Evolutionary conservation across 2,329 filamentous ascomycete genomes (phyloP), one percentile per base, ranked within the genome.

Genomic region (Sarocladium kiliense): DNA sequence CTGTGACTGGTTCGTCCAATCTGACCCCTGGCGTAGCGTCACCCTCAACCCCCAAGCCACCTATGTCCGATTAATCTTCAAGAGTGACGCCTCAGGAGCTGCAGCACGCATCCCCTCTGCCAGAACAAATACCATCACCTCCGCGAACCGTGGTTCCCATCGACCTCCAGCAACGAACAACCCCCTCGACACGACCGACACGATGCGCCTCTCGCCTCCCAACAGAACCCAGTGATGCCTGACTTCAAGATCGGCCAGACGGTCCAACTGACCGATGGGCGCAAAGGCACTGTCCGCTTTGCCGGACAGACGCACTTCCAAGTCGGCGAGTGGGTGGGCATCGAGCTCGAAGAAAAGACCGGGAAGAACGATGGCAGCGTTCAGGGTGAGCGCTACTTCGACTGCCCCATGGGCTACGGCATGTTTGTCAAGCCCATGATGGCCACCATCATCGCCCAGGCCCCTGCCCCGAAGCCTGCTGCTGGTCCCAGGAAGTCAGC

Each of bases 361-460:
- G 93, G 94, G 30, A 97, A 97, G 76, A 97, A 97, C 64, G 91
- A 97, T 78, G 93, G 93, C 60, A 87, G 88, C 55, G 90, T 97
- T 47, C 84, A 93, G 69, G 92, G 91, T 58, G 82, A 90, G 66
- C 79, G 90, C 19, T 97, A 97, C 68, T 97, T 96, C 64, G 84
- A 92, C 51, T 97, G 93, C 72, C 80, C 67, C 71, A 86, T 81
- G 83, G 90, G 77, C 39, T 77, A 77, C 60, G 85, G 85, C 66
- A 94, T 99, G 84, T 97, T 99, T 65, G 82, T 97, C 55, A 83
- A 89, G 59, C 86, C 90, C 27, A 74, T 81, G 54, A 86, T 86
- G 56, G 77, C 94, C 51, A 80, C 78, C 12, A 75, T 85, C 59
- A 70, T 87, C 54, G 76, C 77, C 49, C 74, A 82, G 47, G 66